phyloP scores from a whole-genome alignment of 2,329 filamentous ascomycete species.

The Furcasterigmium furcatum region DNA sequence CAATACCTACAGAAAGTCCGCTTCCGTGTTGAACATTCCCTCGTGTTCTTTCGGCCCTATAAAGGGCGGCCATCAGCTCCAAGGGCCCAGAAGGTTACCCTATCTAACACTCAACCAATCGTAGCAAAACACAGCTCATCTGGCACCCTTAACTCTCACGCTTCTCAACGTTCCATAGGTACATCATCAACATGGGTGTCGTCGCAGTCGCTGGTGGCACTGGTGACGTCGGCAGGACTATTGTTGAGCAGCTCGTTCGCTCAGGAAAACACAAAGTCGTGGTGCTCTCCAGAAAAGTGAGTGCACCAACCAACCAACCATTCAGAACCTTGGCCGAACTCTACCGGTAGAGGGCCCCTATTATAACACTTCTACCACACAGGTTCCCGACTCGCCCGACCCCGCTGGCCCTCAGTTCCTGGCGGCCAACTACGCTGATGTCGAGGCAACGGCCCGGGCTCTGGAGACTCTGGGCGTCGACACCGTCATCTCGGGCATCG shows the following conservation, averaged over 20 bases:
- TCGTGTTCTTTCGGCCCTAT: too few species aligned
- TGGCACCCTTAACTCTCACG: too few species aligned
- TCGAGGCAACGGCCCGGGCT: slow-evolving; percentile 12
- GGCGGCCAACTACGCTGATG: slow-evolving; percentile 20
- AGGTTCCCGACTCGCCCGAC: background rate
- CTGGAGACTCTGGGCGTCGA: slow-evolving; percentile 34
- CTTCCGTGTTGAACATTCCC: too few species aligned
- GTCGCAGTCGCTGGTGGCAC: slow-evolving; percentile 44
- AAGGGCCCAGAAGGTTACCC: too few species aligned
- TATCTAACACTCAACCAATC: too few species aligned
- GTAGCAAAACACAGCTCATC: too few species aligned
- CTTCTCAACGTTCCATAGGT: too few species aligned
- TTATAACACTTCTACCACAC: background rate
- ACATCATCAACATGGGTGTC: slow-evolving; percentile 13
- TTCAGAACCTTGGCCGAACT: too few species aligned
- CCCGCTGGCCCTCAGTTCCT: slow-evolving; percentile 9
- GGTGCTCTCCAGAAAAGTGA: slow-evolving; percentile 34
- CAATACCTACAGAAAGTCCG: too few species aligned
- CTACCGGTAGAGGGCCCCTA: too few species aligned
- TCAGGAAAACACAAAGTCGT: slow-evolving; percentile 31
- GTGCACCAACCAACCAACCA: background rate
- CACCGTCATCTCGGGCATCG: slow-evolving; percentile 35
- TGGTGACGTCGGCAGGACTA: slow-evolving; percentile 39
- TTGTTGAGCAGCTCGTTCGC: slow-evolving; percentile 38
- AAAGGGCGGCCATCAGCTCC: too few species aligned